Evolutionary conservation across 2,329 filamentous ascomycete genomes (phyloP), one percentile per base, ranked within the genome.

Genomic region (Aureobasidium lini): DNA sequence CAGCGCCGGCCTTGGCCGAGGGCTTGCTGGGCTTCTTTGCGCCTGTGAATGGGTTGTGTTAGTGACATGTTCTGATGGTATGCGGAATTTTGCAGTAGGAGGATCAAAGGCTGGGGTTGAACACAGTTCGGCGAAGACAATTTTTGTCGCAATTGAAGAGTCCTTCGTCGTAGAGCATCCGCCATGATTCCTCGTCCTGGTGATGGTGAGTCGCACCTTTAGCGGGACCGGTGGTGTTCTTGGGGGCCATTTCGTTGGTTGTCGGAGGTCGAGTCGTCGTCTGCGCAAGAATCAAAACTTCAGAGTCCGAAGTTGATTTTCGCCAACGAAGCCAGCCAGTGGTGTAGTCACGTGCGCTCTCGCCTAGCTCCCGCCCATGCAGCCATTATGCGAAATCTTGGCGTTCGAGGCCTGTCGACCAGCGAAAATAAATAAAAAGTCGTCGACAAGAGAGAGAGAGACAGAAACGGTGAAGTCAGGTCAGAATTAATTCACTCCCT

Each of bases 1-100:
- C 94, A 76, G 87, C 86, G 73, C 86, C 88, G 80, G 94, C 94
- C 85, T 95, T 87, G 70, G 77, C 77, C 71, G 77, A 78, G 71
- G 80, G 74, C 84, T 94, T 94, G 77, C 80, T 71, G 67, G 75
- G 37, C 50, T 54, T 54, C 39, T 56, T 56, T 56, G 52, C 52
- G 52, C 52, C 52, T 56, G 32, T 15, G 52, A 57, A 11, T 11
- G 23, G 42, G 37, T 54, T 66, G 69, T 69, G 52, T 67, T 67
- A 42, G 65, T 32, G 28, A 50, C 4, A 6, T 52, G 28, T 59
- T 43, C 29, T 36, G 16, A 15, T 50, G 57, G 29, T 39, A 58
- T 59, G 64, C 67, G 40, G 28, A 16, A 15, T 39, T 54, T 56
- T 29, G 39, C 28, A 54, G 50, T 37, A 6, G 47, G 8, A 44